Evolutionary conservation across 1,139 yeast species (phyloP), one percentile per base, ranked within the genome.

Genomic region (Saccharomycopsis hybrid): DNA sequence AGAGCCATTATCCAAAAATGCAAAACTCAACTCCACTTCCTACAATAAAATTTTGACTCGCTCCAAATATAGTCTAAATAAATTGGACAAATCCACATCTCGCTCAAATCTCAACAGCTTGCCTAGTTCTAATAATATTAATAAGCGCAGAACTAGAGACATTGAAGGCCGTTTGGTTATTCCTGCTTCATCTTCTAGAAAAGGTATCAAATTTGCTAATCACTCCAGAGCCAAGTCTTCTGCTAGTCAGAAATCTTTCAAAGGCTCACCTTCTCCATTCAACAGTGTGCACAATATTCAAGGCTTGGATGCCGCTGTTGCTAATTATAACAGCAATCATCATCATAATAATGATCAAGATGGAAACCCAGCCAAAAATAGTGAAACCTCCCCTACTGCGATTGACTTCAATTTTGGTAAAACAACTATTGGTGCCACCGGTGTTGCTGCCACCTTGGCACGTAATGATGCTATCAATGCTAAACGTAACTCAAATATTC

Each of bases 141-240:
- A 38, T 33, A 51, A 49, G 39, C 44, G 51, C 11, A 41, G 50
- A 38, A 55, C 57, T 1, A 50, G 57, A 50, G 46, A 48, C 53
- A 24, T 47, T 7, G 57, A 56, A 28, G 65, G 65, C n/a, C 61
- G 61, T 36, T 43, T 61, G 28, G 64, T 61, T 40, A 62, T 66
- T 0, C 56, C 67, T 5, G 68, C 67, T 2, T 69, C 74, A 2
- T 61, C 63, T 25, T 64, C 71, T 1, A 68, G 67, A 51, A 70
- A 65, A 56, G 63, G 66, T 11, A 65, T 69, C 31, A 64, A 72
- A 0, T 67, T 69, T 57, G 58, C 52, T 41, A 53, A 50, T 7
- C 39, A 43, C n/a, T 51, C 45, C n/a, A 46, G 47, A n/a, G 39
- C 60, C 30, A 60, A 64, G 27, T 56, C 62, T 46, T 58, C 64